phyloP scores from a whole-genome alignment of 2,329 filamentous ascomycete species.

The Stemphylium vesicarium region DNA sequence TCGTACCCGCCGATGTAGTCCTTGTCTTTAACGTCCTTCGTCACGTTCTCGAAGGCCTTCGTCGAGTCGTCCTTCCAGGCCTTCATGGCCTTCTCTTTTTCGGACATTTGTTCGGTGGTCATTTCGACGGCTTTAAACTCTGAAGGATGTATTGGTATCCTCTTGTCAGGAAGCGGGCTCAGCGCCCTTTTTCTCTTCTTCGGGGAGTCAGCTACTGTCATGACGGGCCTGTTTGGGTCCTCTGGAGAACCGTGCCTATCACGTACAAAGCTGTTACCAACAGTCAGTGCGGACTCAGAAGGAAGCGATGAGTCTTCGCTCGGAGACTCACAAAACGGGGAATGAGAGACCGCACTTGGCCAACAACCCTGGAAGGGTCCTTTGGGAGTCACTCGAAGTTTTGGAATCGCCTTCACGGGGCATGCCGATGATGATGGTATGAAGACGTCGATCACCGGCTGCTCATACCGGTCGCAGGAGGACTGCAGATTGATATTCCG shows the following conservation, averaged over 20 bases:
- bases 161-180: slow-evolving; percentile 25
- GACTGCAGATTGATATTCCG: background rate
- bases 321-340: slow-evolving; percentile 35
- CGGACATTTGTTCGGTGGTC: background rate
- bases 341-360: slow-evolving; percentile 37
- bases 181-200: slow-evolving; percentile 44
- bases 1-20: too few relatives aligned
- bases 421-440: slow-evolving; percentile 36
- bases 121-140: slow-evolving; percentile 11
- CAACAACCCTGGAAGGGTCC: slow-evolving; percentile 29
- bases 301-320: background rate
- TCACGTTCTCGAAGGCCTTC: background rate
- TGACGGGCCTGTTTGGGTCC: slow-evolving; percentile 30
- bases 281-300: slow-evolving; percentile 6
- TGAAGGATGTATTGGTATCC: slow-evolving; percentile 18
- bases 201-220: slow-evolving; percentile 40
- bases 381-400: slow-evolving; percentile 34
- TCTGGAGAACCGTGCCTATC: slow-evolving; percentile 32
- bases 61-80: too few relatives aligned
- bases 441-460: slow-evolving; percentile 27
- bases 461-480: slow-evolving; percentile 27
- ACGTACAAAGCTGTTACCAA: slow-evolving; percentile 39
- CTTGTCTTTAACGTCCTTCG: background rate
- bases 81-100: too few relatives aligned
- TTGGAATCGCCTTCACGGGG: slow-evolving; percentile 36